Percentiles rank a stretch among this genome's conserved stretches.
Conservation (phyloP, 202 grass and related monocot genomes). For the Sporobolus alterniflorus region DNA sequence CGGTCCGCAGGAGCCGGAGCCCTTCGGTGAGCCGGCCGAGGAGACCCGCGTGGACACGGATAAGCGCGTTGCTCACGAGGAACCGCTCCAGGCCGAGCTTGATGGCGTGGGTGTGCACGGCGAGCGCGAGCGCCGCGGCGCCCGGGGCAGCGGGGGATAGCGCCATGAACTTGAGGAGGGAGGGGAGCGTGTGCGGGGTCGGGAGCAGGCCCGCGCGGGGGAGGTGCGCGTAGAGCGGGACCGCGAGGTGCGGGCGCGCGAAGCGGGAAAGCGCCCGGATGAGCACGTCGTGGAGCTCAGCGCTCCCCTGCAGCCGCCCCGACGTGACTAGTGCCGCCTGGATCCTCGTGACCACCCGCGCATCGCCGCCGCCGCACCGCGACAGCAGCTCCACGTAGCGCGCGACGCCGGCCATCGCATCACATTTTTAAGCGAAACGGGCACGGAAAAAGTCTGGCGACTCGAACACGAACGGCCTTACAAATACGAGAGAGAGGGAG, state of each 20-base stretch:
- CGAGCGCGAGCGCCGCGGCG: slow-evolving; percentile 31
- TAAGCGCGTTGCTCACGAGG: slow-evolving; percentile 71
- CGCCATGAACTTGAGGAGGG: slow-evolving; percentile 48
- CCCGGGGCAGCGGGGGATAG: slow-evolving; percentile 37
- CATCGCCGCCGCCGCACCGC: slow-evolving; percentile 26
- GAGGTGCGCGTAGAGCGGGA: slow-evolving; percentile 57
- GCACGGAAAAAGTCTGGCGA: no score
- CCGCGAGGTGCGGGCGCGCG: slow-evolving; percentile 36
- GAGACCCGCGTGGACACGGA: slow-evolving; percentile 57
- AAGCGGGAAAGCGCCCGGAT: slow-evolving; percentile 58
- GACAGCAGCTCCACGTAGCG: slow-evolving; percentile 44
- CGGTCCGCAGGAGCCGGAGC: slow-evolving; percentile 39
- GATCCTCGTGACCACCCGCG: slow-evolving; percentile 39
- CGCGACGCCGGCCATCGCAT: slow-evolving; percentile 23
- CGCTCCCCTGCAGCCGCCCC: slow-evolving; percentile 31
- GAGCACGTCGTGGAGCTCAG: slow-evolving; percentile 57
- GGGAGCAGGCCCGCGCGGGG: slow-evolving; percentile 42
- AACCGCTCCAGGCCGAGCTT: slow-evolving; percentile 57
- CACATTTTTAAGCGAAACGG: no score
- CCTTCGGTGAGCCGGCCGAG: slow-evolving; percentile 42
- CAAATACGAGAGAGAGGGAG: neutral
- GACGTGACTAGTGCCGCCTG: slow-evolving; percentile 40
- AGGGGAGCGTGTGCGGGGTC: slow-evolving; percentile 58
- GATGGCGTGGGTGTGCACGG: slow-evolving; percentile 60
- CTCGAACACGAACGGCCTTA: neutral